These are phyloP conservation scores for Eimeria brunetti DNA, from an alignment of 169 alveolate species.

Conservation along the genomic window DNA sequence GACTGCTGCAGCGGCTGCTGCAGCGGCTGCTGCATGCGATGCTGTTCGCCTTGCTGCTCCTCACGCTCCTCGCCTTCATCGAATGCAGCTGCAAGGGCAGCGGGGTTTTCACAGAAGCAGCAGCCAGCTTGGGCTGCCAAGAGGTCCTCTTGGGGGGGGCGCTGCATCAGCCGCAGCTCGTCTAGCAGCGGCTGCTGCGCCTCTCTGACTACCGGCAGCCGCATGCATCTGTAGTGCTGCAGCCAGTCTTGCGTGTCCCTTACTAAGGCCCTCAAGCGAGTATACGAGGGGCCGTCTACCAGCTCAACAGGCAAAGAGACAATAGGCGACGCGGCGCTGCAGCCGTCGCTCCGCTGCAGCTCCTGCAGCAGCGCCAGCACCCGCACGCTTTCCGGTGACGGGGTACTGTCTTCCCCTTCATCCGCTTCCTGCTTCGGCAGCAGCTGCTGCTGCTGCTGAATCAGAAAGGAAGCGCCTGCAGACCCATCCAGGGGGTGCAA, in stretches of 20 bases:
- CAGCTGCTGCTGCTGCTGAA: constrained; percentile 67
- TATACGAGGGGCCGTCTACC: constrained; percentile 27
- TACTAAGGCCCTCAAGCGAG: constrained; percentile 11
- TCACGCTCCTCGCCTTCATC: constrained; percentile 33
- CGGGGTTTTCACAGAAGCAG: constrained; percentile 36
- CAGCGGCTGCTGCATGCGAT: constrained; percentile 35
- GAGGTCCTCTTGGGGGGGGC: constrained; percentile 30
- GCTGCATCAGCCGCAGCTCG: constrained; percentile 58
- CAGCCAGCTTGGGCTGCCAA: constrained; percentile 19
- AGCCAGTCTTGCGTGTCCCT: constrained; percentile 37
- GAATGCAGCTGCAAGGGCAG: background rate
- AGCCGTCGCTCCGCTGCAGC: constrained; percentile 58
- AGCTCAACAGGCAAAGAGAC: constrained; percentile 39
- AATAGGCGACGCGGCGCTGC: constrained; percentile 52
- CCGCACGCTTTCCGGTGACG: background rate
- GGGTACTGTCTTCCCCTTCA: background rate
- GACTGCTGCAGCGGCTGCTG: background rate
- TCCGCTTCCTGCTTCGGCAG: constrained; percentile 5
- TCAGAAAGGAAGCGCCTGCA: constrained; percentile 53
- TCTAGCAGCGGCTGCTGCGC: constrained; percentile 68
- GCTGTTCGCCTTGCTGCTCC: background rate
- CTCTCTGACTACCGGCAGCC: constrained; percentile 34
- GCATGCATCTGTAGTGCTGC: constrained; percentile 61
- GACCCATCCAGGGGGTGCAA: constrained; percentile 57
- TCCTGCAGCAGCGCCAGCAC: constrained; percentile 65